Evolutionary conservation across 805 yeast species (phyloP), one percentile per base, ranked within the genome.

Genomic region (Candida qinlingensis): DNA sequence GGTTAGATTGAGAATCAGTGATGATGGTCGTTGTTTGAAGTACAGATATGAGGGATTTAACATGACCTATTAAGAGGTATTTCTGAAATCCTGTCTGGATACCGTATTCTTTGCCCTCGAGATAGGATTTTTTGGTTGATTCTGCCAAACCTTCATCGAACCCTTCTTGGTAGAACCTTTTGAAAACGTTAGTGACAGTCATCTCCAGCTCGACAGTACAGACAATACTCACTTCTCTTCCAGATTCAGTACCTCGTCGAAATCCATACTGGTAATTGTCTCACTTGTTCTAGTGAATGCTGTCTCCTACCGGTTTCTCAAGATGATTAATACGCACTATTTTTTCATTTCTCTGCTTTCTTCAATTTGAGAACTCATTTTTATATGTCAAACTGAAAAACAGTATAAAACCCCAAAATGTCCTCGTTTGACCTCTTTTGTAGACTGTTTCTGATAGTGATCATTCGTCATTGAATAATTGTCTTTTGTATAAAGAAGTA

Each of bases 51-150:
- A 83, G 57, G 13, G 85, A 82, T 47, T 73, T 62, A 37, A 85
- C 71, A 48, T 86, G 82, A 0, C 97, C 97, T 1, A 90, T 61
- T 0, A 87, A 61, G 2, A 87, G 55, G 57, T 78, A 83, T 50
- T 87, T 67, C 63, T 85, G 94, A 57, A 80, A 85, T 0, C 88
- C 89, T 0, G 86, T 82, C 60, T 85, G 94, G 39, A 81, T 73
- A 0, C 98, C 98, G 55, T 81, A 83, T 59, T 87, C 89, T 59
- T 83, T 85, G 1, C 97, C 97, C 61, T 90, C 97, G 2, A 72
- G 54, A 45, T 67, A 72, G 42, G 89, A 90, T 39, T 80, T 76
- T 42, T 62, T 64, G 1, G 80, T 68, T 0, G 89, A 85, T 44
- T 77, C 84, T 5, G 68, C 65, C 37, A 75, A 75, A 1, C 96